Base-by-base conservation (phyloP, 768 basidiomycete species). In the Mycena galericulata region DNA sequence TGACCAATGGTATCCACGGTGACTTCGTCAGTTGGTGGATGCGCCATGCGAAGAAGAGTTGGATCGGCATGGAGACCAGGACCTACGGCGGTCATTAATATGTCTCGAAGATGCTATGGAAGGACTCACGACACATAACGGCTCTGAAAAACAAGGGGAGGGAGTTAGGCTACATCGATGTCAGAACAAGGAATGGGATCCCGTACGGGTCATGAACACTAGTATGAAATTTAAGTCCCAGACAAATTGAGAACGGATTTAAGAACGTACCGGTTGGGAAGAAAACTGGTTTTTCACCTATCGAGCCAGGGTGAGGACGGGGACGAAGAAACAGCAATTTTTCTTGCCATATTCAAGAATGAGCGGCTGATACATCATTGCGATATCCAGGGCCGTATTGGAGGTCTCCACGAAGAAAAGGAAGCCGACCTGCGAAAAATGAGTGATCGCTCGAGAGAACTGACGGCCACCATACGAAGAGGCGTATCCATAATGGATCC, bases 281-380 rank as follows among this genome's bases (percentile, higher is more conserved):
- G 20, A 64, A 61, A 4, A 55, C 26, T 0, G 58, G 66, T 30
- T 55, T 64, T 51, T 64, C 36, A 27, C 49, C 59, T 53, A 34
- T 10, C 24, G 24, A 36, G 26, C 0, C 17, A 18, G 8, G 8
- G 20, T 18, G 9, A 10, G 22, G 12, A 1, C 24, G 2, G 51
- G 46, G 3, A 14, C 10, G 34, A 17, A 24, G 20, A 29, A 11
- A 27, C 6, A 24, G 62, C 14, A 18, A 43, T 43, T 3, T 3
- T 22, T 14, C 55, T 7, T 47, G 80, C 83, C 83, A 50, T 81
- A 86, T 64, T 82, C 75, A 15, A 77, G 61, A 12, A 87, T 84
- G 1, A 87, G 77, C 0, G 85, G 84, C 64, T 87, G 79, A 49
- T 82, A 87, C 73, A 86, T 80, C 73, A 86, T 82, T 3, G 76